Conservation (phyloP, 371 early-diverging fungal genomes). For the Gilbertella persicaria region DNA sequence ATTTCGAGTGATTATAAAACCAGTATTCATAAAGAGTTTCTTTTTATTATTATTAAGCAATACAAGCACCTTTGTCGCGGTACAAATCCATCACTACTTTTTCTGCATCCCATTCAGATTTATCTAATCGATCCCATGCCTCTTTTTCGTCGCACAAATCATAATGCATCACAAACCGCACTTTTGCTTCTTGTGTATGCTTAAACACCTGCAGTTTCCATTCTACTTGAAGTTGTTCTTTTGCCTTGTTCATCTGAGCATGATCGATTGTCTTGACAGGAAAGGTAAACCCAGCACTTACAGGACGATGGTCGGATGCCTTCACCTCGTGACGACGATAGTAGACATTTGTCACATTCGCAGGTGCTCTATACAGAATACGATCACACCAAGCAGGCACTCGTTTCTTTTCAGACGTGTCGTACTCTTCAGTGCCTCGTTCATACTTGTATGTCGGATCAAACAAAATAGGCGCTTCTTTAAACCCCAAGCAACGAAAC, state of each 20-base stretch:
- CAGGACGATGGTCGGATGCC: conserved; percentile 81
- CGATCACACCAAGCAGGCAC: conserved; percentile 89
- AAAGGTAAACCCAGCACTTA: conserved; percentile 62
- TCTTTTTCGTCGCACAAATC: conserved; percentile 24
- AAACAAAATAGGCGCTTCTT: conserved; percentile 68
- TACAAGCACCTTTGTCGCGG: conserved; percentile 12
- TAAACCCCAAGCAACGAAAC: conserved; percentile 63
- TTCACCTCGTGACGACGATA: conserved; percentile 61
- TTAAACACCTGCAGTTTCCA: conserved; percentile 12
- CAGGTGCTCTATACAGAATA: conserved; percentile 8
- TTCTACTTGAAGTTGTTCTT: conserved; percentile 1
- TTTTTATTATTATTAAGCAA: too few relatives aligned
- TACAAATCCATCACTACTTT: conserved; percentile 8
- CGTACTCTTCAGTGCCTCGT: conserved; percentile 66
- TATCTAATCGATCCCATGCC: conserved; percentile 14
- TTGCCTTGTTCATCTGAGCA: conserved; percentile 25
- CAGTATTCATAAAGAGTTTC: too few relatives aligned
- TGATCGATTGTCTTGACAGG: conserved; percentile 57
- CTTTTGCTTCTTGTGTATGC: conserved; percentile 17
- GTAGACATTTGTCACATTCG: conserved; percentile 8
- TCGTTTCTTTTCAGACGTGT: conserved; percentile 79
- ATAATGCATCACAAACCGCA: conserved; percentile 21
- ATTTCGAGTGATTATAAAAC: too few relatives aligned
- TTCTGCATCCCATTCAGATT: conserved; percentile 24
- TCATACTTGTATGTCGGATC: conserved; percentile 90